Base-by-base conservation (phyloP, 805 yeast genomes). In the Schwanniomyces occidentalis region DNA sequence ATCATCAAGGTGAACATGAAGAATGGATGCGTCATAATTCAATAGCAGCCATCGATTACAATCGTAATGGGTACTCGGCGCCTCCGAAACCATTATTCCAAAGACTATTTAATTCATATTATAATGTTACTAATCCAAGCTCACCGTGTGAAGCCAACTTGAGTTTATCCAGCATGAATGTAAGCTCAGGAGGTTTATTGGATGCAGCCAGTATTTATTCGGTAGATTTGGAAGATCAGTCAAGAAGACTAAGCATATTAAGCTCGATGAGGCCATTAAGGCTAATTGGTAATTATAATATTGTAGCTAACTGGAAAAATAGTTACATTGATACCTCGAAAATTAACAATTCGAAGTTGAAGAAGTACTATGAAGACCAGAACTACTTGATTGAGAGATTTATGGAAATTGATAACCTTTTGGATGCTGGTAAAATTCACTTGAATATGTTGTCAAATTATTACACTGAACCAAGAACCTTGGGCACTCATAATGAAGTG, bases 381-480 rank as follows among this genome's bases (percentile, higher is more conserved):
- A 85, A 85, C 52, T 75, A 67, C 26, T 52, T 79, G 34, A 76
- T 84, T 34, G 74, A 70, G 16, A 63, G 76, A 34, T 82, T 75
- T 48, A 54, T 56, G 23, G 82, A 76, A 38, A 76, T 85, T 16
- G 95, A 85, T 52, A 63, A 66, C 32, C 62, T 84, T 33, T 64
- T 85, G 29, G 93, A 83, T 49, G 75, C 86, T 4, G 89, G 89
- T 1, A 54, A 58, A 30, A 71, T 85, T 38, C 85, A 80, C 44
- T 69, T 72, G 40, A 65, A 73, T 27, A 80, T 85, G 80, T 68
- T 85, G 33, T 66, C 75, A 29, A 78, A 74, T 32, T 84, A 85
- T 47, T 78, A 75, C 3, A 66, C 62, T 19, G 69, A 64, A 27
- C 44, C 32, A 42, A 52, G 33, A 35, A 57, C 35, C 42, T 49